Conservation (phyloP, 352 stramenopile species). For the Globisporangium perplexum region DNA sequence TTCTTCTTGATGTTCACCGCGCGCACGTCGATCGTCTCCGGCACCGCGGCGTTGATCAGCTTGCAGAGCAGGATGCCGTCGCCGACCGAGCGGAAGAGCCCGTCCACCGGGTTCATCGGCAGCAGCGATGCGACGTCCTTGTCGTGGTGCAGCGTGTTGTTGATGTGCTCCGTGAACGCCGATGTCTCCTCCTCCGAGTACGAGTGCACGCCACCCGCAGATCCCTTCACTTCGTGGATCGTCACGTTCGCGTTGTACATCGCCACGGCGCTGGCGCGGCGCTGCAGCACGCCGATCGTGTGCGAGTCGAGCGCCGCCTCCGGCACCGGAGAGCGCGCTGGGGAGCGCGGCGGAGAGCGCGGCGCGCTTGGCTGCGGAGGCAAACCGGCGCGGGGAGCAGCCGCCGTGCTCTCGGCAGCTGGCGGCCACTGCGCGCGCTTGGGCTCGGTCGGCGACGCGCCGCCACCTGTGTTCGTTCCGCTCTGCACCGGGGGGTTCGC, state of each 20-base stretch:
- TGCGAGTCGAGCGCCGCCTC: constrained; percentile 29
- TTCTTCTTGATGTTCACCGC: constrained; percentile 84
- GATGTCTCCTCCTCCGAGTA: constrained; percentile 89
- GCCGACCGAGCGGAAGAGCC: constrained; percentile 74
- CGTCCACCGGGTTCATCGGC: constrained; percentile 73
- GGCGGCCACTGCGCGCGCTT: constrained; percentile 53
- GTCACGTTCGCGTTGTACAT: constrained; percentile 57
- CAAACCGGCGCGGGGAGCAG: background rate
- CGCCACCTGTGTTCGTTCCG: constrained; percentile 6
- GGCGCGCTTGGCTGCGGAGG: constrained; percentile 13
- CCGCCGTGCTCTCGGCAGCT: constrained; percentile 5
- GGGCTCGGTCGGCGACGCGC: background rate
- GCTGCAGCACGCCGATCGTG: constrained; percentile 52
- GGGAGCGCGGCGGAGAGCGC: constrained; percentile 19
- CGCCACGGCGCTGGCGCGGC: constrained; percentile 47
- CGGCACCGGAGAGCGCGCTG: constrained; percentile 15
- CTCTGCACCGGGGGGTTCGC: constrained; percentile 17
- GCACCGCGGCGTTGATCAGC: constrained; percentile 88
- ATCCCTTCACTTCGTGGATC: constrained; percentile 79
- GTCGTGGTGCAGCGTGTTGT: constrained; percentile 78
- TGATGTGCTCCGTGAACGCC: constrained; percentile 92
- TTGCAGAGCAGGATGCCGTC: constrained; percentile 90
- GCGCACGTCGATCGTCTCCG: constrained; percentile 90
- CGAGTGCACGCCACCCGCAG: constrained; percentile 72
- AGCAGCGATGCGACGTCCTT: constrained; percentile 53